Evolutionary conservation across 805 yeast genomes (phyloP).

Genomic region (Metschnikowia shivogae): DNA sequence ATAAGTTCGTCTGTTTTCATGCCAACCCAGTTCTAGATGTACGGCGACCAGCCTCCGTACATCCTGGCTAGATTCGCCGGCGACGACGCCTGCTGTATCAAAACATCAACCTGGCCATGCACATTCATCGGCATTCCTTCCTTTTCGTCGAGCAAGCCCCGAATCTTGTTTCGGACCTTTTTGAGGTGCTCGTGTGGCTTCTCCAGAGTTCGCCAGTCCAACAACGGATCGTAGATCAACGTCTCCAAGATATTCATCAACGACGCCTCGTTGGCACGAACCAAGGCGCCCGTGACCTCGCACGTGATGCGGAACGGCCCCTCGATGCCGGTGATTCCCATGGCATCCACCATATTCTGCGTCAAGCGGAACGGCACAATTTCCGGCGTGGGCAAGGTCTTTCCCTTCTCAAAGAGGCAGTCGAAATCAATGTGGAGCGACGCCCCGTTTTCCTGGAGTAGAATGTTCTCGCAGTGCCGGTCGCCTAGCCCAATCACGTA

Average conservation of each 20-base stretch:
- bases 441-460: slow-evolving; percentile 70
- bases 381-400: slow-evolving; percentile 76
- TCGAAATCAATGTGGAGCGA: slow-evolving; percentile 95
- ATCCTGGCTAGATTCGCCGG: slow-evolving; percentile 68
- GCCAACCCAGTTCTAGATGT: slow-evolving; percentile 5
- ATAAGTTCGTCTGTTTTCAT: too few relatives aligned
- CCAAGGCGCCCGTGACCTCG: slow-evolving; percentile 71
- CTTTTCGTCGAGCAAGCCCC: slow-evolving; percentile 73
- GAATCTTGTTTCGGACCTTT: slow-evolving; percentile 69
- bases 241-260: slow-evolving; percentile 90
- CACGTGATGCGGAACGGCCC: slow-evolving; percentile 84
- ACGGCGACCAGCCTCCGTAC: slow-evolving; percentile 88
- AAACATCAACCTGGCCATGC: slow-evolving; percentile 86
- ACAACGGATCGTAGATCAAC: slow-evolving; percentile 85
- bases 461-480: slow-evolving; percentile 89
- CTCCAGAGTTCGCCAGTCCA: slow-evolving; percentile 60
- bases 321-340: slow-evolving; percentile 84
- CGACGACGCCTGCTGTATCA: slow-evolving; percentile 78
- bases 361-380: slow-evolving; percentile 92
- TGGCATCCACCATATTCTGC: slow-evolving; percentile 81
- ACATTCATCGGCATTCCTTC: slow-evolving; percentile 87
- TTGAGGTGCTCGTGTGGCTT: slow-evolving; percentile 67
- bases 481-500: slow-evolving; percentile 93
- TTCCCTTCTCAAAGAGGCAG: slow-evolving; percentile 86
- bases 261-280: slow-evolving; percentile 76